Conservation (phyloP, 176 grass and related monocot species). For the Oropetium thomaeum region DNA sequence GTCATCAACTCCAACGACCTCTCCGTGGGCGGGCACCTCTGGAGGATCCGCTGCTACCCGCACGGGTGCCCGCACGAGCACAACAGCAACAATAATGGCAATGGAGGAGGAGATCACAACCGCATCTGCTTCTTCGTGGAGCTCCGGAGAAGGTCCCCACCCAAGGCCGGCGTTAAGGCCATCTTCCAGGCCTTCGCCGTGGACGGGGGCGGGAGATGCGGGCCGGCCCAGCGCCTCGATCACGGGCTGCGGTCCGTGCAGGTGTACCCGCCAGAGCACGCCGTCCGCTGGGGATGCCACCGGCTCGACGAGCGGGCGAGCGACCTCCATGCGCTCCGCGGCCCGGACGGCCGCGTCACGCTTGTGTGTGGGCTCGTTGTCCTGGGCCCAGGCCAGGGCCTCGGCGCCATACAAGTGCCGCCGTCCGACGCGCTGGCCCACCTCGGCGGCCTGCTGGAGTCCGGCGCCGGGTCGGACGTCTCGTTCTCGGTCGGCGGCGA, state of each 20-base stretch:
- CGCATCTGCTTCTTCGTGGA: neutral
- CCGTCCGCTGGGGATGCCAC: too few relatives aligned
- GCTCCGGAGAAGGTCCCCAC: neutral
- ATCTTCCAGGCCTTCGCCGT: neutral
- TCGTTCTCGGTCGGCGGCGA: constrained; percentile 34
- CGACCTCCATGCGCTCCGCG: neutral
- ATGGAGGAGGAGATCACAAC: neutral
- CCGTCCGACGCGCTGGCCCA: neutral
- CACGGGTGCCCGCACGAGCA: neutral
- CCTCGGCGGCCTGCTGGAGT: neutral
- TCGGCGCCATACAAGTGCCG: neutral
- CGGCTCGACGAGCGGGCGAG: too few relatives aligned
- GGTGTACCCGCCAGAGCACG: too few relatives aligned
- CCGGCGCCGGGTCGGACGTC: neutral
- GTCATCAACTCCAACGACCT: neutral
- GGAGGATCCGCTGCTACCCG: constrained; percentile 23
- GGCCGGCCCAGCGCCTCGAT: too few relatives aligned
- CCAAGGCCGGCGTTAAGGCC: neutral
- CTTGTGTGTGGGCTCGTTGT: neutral
- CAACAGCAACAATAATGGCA: too few relatives aligned
- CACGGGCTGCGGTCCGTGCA: too few relatives aligned
- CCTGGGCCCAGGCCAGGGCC: too few relatives aligned
- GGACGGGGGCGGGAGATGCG: too few relatives aligned
- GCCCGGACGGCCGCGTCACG: neutral
- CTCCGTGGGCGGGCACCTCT: neutral